A percentile compares a stretch with the other conserved stretches of the same genome.
Evolutionary conservation across 2,329 filamentous ascomycete species (phyloP).

Genomic region (Aspergillus caelatus): DNA sequence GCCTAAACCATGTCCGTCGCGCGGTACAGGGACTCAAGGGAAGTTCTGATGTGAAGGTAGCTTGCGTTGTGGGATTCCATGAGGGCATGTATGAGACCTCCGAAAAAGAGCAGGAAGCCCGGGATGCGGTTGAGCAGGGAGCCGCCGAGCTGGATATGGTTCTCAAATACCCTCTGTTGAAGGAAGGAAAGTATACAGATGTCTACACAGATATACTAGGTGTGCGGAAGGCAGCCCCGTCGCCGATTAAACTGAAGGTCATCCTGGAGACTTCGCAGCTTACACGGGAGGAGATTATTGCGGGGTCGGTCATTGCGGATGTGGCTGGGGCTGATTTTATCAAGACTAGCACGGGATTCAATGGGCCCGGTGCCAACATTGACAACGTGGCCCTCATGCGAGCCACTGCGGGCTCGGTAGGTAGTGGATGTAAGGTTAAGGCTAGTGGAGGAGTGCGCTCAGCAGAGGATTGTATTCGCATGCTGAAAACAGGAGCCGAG

Average conservation of each 20-base stretch:
- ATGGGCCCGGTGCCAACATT: slow-evolving; percentile 56
- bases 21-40: slow-evolving; percentile 51
- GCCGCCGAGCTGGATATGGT: slow-evolving; percentile 63
- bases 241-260: slow-evolving; percentile 54
- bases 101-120: slow-evolving; percentile 56
- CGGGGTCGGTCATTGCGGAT: slow-evolving; percentile 55
- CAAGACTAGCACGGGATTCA: slow-evolving; percentile 64
- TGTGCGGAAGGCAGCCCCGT: slow-evolving; percentile 52
- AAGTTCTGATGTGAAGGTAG: slow-evolving; percentile 53
- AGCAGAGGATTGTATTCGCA: slow-evolving; percentile 53
- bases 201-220: slow-evolving; percentile 58
- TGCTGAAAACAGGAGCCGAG: slow-evolving; percentile 60
- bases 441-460: slow-evolving; percentile 61
- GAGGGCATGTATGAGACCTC: slow-evolving; percentile 58
- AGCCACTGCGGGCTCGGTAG: slow-evolving; percentile 49
- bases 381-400: slow-evolving; percentile 60
- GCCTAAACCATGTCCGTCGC: slow-evolving; percentile 54
- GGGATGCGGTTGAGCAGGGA: slow-evolving; percentile 52
- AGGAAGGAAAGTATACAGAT: slow-evolving; percentile 46
- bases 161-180: slow-evolving; percentile 56
- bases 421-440: slow-evolving; percentile 54
- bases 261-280: slow-evolving; percentile 63
- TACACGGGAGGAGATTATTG: slow-evolving; percentile 52
- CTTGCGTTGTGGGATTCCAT: slow-evolving; percentile 63
- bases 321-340: slow-evolving; percentile 60